Conservation (phyloP, 495 filamentous ascomycete species). For the Neurospora intermedia region DNA sequence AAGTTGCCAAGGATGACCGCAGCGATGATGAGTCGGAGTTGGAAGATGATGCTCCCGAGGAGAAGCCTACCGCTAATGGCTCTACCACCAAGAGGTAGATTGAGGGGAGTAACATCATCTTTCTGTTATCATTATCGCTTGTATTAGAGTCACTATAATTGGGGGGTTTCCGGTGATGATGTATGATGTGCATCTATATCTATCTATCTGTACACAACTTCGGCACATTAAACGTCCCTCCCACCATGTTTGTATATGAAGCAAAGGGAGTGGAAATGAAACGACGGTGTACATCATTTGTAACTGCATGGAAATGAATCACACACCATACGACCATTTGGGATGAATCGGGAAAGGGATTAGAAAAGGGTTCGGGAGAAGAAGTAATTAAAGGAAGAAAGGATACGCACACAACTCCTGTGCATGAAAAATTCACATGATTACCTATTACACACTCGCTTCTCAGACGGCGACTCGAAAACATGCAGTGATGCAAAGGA, state of each 20-base stretch:
- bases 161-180: background rate
- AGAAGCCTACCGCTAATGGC: background rate
- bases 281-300: background rate
- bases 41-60: slow-evolving; percentile 9
- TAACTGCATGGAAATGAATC: background rate
- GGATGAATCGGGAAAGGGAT: background rate
- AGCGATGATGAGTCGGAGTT: slow-evolving; percentile 41
- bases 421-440: background rate
- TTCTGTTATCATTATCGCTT: background rate
- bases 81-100: background rate
- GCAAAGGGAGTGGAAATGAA: background rate
- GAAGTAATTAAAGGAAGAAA: background rate
- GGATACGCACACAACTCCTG: background rate
- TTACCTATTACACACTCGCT: background rate
- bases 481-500: background rate
- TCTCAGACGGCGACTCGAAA: background rate
- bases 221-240: background rate
- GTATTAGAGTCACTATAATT: background rate
- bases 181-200: background rate
- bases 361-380: background rate
- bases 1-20: slow-evolving; percentile 41
- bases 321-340: background rate
- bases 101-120: background rate
- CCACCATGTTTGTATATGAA: background rate
- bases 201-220: background rate